A percentile compares a stretch with the other conserved stretches of the same genome.
phyloP scores from a whole-genome alignment of 805 yeast species.

The Saturnispora galanensis region DNA sequence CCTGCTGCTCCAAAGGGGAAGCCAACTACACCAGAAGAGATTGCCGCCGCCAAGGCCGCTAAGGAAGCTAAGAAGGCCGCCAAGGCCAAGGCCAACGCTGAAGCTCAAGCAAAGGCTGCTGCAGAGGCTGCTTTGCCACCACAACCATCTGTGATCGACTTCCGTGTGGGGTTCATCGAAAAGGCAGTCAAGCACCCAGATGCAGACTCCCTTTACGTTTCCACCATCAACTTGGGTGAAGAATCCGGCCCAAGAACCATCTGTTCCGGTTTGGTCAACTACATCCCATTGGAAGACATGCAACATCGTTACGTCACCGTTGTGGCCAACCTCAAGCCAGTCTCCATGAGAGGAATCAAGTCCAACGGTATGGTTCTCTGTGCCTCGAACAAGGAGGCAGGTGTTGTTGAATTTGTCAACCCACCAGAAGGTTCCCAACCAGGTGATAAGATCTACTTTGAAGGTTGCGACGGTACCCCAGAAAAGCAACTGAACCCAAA shows the following conservation, averaged over 20 bases:
- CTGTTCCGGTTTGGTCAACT: slow-evolving; percentile 91
- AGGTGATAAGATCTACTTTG: slow-evolving; percentile 95
- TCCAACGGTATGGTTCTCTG: slow-evolving; percentile 96
- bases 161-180: slow-evolving; percentile 93
- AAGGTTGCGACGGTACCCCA: slow-evolving; percentile 81
- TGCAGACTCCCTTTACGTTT: slow-evolving; percentile 93
- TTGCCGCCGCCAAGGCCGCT: slow-evolving; percentile 26
- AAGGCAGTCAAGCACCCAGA: slow-evolving; percentile 96
- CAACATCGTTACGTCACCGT: slow-evolving; percentile 86
- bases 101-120: slow-evolving; percentile 40
- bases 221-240: slow-evolving; percentile 95
- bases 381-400: slow-evolving; percentile 51
- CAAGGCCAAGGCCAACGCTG: slow-evolving; percentile 52
- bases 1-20: slow-evolving; percentile 14
- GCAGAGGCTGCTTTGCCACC: slow-evolving; percentile 55
- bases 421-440: slow-evolving; percentile 91
- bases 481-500: slow-evolving; percentile 91
- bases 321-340: slow-evolving; percentile 96
- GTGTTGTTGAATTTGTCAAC: slow-evolving; percentile 82
- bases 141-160: slow-evolving; percentile 77
- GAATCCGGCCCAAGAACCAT: slow-evolving; percentile 96
- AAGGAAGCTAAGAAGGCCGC: slow-evolving; percentile 34
- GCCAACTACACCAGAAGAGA: slow-evolving; percentile 25
- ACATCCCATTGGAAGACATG: slow-evolving; percentile 86
- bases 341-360: slow-evolving; percentile 94